phyloP scores from a whole-genome alignment of 2,329 filamentous ascomycete species.

The Pestalotiopsis fici region DNA sequence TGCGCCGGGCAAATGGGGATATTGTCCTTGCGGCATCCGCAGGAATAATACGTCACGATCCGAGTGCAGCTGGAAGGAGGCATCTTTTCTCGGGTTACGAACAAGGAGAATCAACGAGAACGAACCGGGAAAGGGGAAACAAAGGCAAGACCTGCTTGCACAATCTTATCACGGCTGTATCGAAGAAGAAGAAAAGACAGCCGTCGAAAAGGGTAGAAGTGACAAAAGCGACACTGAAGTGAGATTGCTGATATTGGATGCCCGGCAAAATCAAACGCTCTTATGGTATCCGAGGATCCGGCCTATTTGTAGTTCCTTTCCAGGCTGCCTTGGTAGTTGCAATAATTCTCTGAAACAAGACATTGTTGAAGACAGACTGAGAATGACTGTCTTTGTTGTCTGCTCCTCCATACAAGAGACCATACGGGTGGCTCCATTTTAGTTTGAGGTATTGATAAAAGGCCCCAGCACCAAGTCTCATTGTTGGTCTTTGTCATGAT shows the following conservation, averaged over 20 bases:
- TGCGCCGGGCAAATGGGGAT: background rate
- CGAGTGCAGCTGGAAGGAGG: background rate
- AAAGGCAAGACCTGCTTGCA: slow-evolving; percentile 7
- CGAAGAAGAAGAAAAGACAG: background rate
- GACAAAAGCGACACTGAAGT: background rate
- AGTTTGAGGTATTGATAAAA: background rate
- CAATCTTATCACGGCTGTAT: background rate
- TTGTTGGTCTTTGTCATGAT: background rate
- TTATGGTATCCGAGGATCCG: background rate
- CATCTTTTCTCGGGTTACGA: background rate
- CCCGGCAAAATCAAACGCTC: background rate
- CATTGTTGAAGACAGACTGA: background rate
- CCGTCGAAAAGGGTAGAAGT: background rate
- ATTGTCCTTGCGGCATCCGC: background rate
- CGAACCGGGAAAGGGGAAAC: background rate
- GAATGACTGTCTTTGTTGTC: background rate
- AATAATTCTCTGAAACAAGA: background rate
- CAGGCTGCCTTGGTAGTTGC: background rate
- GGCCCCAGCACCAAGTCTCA: background rate
- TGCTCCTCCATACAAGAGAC: background rate
- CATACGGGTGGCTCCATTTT: background rate
- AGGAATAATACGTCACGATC: slow-evolving; percentile 3
- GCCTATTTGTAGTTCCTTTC: background rate
- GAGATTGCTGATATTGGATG: background rate
- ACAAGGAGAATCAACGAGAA: background rate